phyloP scores from a whole-genome alignment of 2,329 filamentous ascomycete species.

The Sporothrix brasiliensis region DNA sequence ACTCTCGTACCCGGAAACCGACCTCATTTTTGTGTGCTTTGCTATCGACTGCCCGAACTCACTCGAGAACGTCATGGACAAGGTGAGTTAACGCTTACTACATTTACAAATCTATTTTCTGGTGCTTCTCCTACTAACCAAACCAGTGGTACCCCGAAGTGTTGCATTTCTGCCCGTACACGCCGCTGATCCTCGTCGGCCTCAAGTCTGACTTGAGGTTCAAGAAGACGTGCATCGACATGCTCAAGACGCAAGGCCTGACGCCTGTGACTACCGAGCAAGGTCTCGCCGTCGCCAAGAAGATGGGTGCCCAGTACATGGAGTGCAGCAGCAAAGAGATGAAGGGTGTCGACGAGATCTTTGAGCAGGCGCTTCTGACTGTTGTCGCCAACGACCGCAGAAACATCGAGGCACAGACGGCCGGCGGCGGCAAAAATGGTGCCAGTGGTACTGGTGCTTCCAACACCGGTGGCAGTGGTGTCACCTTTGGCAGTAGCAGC shows the following conservation, averaged over 20 bases:
- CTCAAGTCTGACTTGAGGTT: conserved; percentile 95
- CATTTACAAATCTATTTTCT: not conserved
- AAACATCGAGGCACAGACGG: conserved; percentile 57
- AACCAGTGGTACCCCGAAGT: conserved; percentile 97
- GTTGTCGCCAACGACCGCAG: conserved; percentile 80
- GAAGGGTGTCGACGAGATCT: conserved; percentile 94
- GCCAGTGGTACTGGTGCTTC: conserved; percentile 37
- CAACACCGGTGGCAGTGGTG: conserved; percentile 45
- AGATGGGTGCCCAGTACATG: conserved; percentile 95
- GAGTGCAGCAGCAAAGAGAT: conserved; percentile 99
- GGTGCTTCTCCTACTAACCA: conserved; percentile 38
- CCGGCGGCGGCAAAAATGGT: conserved; percentile 43
- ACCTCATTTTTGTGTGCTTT: conserved; percentile 97
- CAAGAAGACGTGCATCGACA: conserved; percentile 96
- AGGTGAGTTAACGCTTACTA: conserved; percentile 61
- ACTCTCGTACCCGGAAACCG: conserved; percentile 96
- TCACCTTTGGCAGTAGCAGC: conserved; percentile 37
- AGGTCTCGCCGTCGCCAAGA: conserved; percentile 81
- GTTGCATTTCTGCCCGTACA: conserved; percentile 97
- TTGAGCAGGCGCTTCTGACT: conserved; percentile 85
- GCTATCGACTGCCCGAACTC: conserved; percentile 99
- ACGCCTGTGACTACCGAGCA: conserved; percentile 93
- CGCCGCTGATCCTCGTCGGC: conserved; percentile 90
- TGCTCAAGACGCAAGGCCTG: conserved; percentile 95
- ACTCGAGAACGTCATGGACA: conserved; percentile 97